Conservation (phyloP, 169 alveolate species). For the Cryptosporidium felis region DNA sequence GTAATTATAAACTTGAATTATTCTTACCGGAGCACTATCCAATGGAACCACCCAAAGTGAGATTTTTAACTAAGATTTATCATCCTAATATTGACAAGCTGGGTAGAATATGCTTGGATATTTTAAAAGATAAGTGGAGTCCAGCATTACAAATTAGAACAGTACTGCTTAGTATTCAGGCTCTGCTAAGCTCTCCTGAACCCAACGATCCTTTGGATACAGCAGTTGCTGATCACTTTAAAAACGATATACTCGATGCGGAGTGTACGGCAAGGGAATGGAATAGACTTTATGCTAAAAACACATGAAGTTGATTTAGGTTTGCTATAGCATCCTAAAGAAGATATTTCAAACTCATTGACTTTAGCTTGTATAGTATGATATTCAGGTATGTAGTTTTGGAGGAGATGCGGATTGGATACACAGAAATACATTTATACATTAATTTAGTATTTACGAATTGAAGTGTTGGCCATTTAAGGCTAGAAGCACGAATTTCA, state of each 20-base stretch:
- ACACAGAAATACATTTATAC: too few species aligned
- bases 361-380: neutral
- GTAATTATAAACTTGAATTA: constrained; percentile 93
- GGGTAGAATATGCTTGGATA: constrained; percentile 98
- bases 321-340: neutral
- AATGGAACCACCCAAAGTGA: constrained; percentile 98
- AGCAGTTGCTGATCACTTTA: constrained; percentile 95
- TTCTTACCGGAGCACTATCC: constrained; percentile 98
- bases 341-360: neutral
- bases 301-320: too few species aligned
- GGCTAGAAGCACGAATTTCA: too few species aligned
- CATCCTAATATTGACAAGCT: constrained; percentile 98
- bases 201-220: constrained; percentile 98
- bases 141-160: constrained; percentile 98
- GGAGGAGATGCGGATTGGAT: too few species aligned
- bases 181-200: constrained; percentile 97
- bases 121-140: constrained; percentile 98
- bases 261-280: constrained; percentile 90
- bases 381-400: too few species aligned
- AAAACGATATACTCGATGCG: constrained; percentile 90
- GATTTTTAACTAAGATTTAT: constrained; percentile 95
- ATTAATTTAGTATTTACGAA: too few species aligned
- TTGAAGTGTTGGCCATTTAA: too few species aligned
- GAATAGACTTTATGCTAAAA: constrained; percentile 87
- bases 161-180: constrained; percentile 95